A percentile compares a stretch with the other conserved stretches of the same genome.
Conservation (phyloP, 2,329 filamentous ascomycete species). For the Chaetomiaceae sp. region DNA sequence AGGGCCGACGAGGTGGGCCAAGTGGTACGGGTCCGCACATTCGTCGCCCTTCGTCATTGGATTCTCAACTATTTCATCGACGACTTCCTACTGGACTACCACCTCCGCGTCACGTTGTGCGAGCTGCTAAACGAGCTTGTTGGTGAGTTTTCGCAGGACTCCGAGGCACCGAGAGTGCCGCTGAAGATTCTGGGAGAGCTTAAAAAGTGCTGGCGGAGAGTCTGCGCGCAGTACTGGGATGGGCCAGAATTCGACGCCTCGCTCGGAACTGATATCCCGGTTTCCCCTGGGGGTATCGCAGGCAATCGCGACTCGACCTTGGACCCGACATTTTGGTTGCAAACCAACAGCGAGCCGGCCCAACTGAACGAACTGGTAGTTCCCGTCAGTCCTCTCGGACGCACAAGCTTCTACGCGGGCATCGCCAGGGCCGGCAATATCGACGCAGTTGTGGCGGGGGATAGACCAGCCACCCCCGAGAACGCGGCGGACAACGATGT, state of each 20-base stretch:
- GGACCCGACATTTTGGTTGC: conserved; percentile 53
- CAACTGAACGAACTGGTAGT: conserved; percentile 41
- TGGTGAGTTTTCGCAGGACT: conserved; percentile 48
- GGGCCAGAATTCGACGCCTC: conserved; percentile 60
- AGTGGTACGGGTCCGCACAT: conserved; percentile 91
- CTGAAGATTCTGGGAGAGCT: conserved; percentile 88
- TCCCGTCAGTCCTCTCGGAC: conserved; percentile 27
- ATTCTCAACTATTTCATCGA: conserved; percentile 96
- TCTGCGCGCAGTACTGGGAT: conserved; percentile 89
- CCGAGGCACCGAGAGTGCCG: conserved; percentile 47
- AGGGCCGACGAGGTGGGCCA: conserved; percentile 79
- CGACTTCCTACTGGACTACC: conserved; percentile 77
- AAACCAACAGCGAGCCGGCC: conserved; percentile 40
- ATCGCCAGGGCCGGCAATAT: conserved; percentile 44
- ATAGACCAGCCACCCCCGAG: conserved; percentile 47
- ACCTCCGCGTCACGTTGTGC: conserved; percentile 74
- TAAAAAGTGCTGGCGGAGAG: conserved; percentile 94
- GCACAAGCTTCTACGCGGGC: conserved; percentile 44
- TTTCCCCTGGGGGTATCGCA: conserved; percentile 70
- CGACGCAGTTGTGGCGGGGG: conserved; percentile 43
- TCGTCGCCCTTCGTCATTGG: conserved; percentile 94
- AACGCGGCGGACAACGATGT: conserved; percentile 27
- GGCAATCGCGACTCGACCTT: conserved; percentile 54
- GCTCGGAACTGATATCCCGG: conserved; percentile 59
- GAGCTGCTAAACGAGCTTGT: conserved; percentile 68